Evolutionary conservation across 345 rosid genomes (phyloP).

Genomic region (Gossypium australe): DNA sequence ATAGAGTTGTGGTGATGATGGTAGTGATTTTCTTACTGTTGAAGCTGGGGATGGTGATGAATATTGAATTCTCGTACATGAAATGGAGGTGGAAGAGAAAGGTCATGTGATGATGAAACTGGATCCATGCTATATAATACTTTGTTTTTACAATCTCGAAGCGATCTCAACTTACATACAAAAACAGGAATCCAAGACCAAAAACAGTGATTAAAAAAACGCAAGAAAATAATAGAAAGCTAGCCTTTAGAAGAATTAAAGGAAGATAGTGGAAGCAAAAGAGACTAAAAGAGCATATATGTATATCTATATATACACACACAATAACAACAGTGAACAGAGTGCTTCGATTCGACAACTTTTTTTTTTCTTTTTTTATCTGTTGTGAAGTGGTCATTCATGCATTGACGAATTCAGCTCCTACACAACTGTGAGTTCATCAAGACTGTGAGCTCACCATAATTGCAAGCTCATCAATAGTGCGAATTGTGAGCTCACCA

Average conservation of each 20-base stretch:
- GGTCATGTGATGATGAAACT: slow-evolving; percentile 69
- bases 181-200: background rate
- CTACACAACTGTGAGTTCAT: too few species aligned
- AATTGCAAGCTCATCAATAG: too few species aligned
- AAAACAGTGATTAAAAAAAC: background rate
- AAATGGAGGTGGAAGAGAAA: slow-evolving; percentile 89
- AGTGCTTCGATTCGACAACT: background rate
- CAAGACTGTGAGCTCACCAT: too few species aligned
- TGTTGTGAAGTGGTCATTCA: too few species aligned
- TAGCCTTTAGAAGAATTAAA: slow-evolving; percentile 2
- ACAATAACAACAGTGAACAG: background rate
- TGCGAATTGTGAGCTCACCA: too few species aligned
- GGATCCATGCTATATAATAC: slow-evolving; percentile 56
- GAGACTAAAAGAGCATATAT: background rate
- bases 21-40: slow-evolving; percentile 42
- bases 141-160: background rate
- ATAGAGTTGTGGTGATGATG: slow-evolving; percentile 53
- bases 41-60: slow-evolving; percentile 63
- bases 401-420: too few species aligned
- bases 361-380: too few species aligned
- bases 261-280: slow-evolving; percentile 16
- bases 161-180: slow-evolving; percentile 11
- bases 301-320: background rate
- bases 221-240: background rate
- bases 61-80: slow-evolving; percentile 89